Conservation (phyloP, 1,284 basidiomycete genomes). For the Ganoderma lingzhi region DNA sequence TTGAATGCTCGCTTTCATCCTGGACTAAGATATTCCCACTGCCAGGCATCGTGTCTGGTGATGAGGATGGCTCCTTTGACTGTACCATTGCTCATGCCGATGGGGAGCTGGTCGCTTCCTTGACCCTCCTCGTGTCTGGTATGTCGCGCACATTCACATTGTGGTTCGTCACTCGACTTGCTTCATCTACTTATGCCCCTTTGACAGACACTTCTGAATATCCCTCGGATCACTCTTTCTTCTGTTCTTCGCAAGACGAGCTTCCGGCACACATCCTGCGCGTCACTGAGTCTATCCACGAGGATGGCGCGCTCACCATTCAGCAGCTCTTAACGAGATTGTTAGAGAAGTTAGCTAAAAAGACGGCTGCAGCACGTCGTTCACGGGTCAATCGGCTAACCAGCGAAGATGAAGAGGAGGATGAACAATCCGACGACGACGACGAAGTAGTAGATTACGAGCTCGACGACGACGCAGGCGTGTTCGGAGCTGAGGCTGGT, state of each 20-base stretch:
- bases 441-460: slow-evolving; percentile 45
- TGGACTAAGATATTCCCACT: background rate
- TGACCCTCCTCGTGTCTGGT: slow-evolving; percentile 64
- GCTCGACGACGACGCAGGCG: slow-evolving; percentile 39
- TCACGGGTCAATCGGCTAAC: slow-evolving; percentile 29
- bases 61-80: slow-evolving; percentile 69
- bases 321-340: slow-evolving; percentile 46
- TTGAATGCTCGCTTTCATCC: slow-evolving; percentile 3
- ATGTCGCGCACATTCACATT: background rate
- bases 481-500: slow-evolving; percentile 12
- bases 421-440: slow-evolving; percentile 39
- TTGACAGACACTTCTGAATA: slow-evolving; percentile 67
- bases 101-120: slow-evolving; percentile 45
- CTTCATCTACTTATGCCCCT: background rate
- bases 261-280: slow-evolving; percentile 46
- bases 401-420: slow-evolving; percentile 46
- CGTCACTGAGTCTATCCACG: slow-evolving; percentile 53
- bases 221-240: slow-evolving; percentile 60
- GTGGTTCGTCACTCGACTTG: background rate
- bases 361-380: slow-evolving; percentile 11
- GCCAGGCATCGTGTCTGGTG: slow-evolving; percentile 56
- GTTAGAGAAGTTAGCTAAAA: slow-evolving; percentile 32
- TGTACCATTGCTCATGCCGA: slow-evolving; percentile 48
- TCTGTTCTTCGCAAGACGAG: slow-evolving; percentile 59
- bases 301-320: slow-evolving; percentile 51